phyloP scores from a whole-genome alignment of 2,329 filamentous ascomycete species.

The Epichloe hybrida region DNA sequence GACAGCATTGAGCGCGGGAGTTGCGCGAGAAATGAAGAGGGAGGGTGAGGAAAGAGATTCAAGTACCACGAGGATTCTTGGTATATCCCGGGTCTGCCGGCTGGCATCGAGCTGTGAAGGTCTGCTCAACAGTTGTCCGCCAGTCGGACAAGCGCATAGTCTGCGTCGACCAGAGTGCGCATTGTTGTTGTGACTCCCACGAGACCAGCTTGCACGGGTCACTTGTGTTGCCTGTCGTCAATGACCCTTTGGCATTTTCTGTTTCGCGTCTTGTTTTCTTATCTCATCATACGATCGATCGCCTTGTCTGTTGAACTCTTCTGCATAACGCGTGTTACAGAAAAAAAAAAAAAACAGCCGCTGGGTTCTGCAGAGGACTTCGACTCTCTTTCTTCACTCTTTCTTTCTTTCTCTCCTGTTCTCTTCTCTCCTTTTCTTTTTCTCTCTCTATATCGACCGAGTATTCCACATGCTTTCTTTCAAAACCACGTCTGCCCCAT shows the following conservation, averaged over 20 bases:
- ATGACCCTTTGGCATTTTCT: background rate
- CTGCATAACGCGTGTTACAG: constrained; percentile 1
- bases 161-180: background rate
- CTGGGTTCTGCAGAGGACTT: background rate
- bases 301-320: background rate
- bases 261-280: background rate
- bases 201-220: background rate
- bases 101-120: constrained; percentile 2
- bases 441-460: background rate
- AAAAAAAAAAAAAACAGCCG: background rate
- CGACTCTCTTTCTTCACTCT: background rate
- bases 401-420: constrained; percentile 3
- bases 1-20: background rate
- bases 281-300: background rate
- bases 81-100: background rate
- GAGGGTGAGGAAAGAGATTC: background rate
- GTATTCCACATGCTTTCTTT: background rate
- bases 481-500: background rate
- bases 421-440: constrained; percentile 4
- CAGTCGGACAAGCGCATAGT: background rate
- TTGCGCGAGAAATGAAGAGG: background rate
- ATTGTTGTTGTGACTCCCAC: constrained; percentile 1
- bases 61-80: background rate
- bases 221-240: background rate
- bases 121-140: constrained; percentile 1